These are phyloP conservation scores for Alopecurus myosuroides DNA, from an alignment of 176 grass and related monocot genomes.

Conservation along the genomic window DNA sequence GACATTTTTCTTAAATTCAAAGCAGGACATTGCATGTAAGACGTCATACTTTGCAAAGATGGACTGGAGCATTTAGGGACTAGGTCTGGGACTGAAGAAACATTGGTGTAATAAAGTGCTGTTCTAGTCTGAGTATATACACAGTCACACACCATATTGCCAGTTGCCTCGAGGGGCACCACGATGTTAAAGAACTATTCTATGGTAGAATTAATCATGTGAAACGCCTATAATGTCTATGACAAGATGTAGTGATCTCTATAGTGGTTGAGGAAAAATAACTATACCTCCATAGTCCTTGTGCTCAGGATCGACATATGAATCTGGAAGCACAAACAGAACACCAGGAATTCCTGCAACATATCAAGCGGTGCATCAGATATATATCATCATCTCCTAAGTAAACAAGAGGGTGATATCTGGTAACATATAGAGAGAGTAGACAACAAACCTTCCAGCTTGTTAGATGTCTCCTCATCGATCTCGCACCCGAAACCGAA, in stretches of 20 bases:
- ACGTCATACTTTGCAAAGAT: constrained; percentile 26
- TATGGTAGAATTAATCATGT: background rate
- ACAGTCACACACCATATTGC: background rate
- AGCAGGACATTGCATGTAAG: constrained; percentile 16
- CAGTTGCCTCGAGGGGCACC: background rate
- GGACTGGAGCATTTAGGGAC: background rate
- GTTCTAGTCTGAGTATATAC: background rate
- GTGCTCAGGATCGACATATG: constrained; percentile 82
- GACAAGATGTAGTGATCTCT: background rate
- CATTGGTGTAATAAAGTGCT: background rate
- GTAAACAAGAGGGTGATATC: background rate
- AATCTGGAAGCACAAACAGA: constrained; percentile 94
- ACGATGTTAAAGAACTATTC: background rate
- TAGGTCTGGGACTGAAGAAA: background rate
- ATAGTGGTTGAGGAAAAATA: background rate
- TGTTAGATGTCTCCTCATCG: constrained; percentile 94
- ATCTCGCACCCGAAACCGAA: constrained; percentile 88
- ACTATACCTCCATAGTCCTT: constrained; percentile 96
- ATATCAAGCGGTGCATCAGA: background rate
- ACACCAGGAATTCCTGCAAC: constrained; percentile 74
- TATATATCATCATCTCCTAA: background rate
- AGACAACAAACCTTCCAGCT: constrained; percentile 64
- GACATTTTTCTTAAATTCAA: constrained; percentile 31
- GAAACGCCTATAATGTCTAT: background rate
- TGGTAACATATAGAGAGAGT: background rate